Evolutionary conservation across 768 basidiomycete genomes (phyloP).

Genomic region (Galerina marginata): DNA sequence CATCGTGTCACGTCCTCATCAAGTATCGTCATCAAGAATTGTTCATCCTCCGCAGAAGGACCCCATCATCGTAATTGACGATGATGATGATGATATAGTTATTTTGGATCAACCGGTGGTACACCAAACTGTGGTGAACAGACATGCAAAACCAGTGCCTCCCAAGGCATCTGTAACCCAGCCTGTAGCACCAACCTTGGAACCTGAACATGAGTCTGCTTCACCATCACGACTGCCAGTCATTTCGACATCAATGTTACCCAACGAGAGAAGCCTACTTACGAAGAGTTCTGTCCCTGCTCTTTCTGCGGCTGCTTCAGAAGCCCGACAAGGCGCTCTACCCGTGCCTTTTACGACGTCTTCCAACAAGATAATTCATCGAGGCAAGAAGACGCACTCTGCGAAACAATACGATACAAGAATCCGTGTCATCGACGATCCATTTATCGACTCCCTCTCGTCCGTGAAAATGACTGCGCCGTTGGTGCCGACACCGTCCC

Average conservation of each 20-base stretch:
- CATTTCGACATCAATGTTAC: too few relatives aligned
- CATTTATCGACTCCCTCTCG: background rate
- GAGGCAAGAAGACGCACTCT: background rate
- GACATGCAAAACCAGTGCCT: background rate
- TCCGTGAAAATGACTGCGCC: background rate
- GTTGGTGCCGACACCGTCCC: background rate
- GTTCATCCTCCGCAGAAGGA: background rate
- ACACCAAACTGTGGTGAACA: background rate
- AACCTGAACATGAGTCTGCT: too few relatives aligned
- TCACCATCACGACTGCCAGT: too few relatives aligned
- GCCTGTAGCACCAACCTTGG: too few relatives aligned
- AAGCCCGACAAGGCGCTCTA: too few relatives aligned
- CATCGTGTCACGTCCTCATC: background rate
- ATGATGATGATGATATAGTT: slow-evolving; percentile 1
- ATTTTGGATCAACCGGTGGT: background rate
- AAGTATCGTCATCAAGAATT: background rate
- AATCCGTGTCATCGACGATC: slow-evolving; percentile 19
- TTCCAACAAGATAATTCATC: background rate
- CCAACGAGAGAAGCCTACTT: too few relatives aligned
- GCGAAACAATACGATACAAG: background rate
- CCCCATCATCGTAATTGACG: slow-evolving; percentile 9
- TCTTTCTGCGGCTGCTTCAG: too few relatives aligned
- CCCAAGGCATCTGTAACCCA: background rate
- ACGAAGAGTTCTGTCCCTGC: too few relatives aligned
- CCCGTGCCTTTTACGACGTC: background rate